These are phyloP conservation scores for Aspergillus sclerotiicarbonarius DNA, from an alignment of 495 filamentous ascomycete genomes.

Conservation along the genomic window DNA sequence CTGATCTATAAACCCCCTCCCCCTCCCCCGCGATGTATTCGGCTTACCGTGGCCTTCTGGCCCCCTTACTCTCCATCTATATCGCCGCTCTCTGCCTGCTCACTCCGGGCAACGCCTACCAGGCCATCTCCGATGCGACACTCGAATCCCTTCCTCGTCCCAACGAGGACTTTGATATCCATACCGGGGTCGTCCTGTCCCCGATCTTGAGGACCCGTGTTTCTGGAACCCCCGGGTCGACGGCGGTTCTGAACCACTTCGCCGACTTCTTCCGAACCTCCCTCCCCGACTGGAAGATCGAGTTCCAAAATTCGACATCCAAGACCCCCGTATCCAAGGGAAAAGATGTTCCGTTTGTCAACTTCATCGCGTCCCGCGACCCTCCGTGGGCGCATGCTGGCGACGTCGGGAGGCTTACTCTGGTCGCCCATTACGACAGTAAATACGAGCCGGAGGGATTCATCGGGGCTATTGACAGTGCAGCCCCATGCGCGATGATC, in stretches of 20 bases:
- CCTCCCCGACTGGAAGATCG: conserved; percentile 75
- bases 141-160: conserved; percentile 66
- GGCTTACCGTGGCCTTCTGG: conserved; percentile 27
- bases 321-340: conserved; percentile 71
- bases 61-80: conserved; percentile 30
- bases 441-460: conserved; percentile 81
- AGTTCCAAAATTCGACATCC: conserved; percentile 82
- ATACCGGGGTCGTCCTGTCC: conserved; percentile 69
- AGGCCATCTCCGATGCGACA: conserved; percentile 67
- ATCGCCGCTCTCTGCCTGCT: conserved; percentile 29
- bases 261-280: conserved; percentile 69
- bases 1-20: too few relatives aligned
- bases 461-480: conserved; percentile 91
- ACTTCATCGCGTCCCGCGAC: conserved; percentile 84
- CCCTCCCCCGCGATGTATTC: conserved; percentile 28
- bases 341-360: conserved; percentile 74
- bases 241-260: conserved; percentile 75
- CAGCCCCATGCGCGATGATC: conserved; percentile 88
- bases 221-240: conserved; percentile 77
- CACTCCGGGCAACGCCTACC: conserved; percentile 57
- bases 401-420: conserved; percentile 74
- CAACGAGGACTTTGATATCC: conserved; percentile 76
- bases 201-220: conserved; percentile 91
- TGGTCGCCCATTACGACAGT: conserved; percentile 94
- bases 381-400: conserved; percentile 75